Evolutionary conservation across 1,284 basidiomycete genomes (phyloP), one percentile per base, ranked within the genome.

Genomic region (Vanrija sp.): DNA sequence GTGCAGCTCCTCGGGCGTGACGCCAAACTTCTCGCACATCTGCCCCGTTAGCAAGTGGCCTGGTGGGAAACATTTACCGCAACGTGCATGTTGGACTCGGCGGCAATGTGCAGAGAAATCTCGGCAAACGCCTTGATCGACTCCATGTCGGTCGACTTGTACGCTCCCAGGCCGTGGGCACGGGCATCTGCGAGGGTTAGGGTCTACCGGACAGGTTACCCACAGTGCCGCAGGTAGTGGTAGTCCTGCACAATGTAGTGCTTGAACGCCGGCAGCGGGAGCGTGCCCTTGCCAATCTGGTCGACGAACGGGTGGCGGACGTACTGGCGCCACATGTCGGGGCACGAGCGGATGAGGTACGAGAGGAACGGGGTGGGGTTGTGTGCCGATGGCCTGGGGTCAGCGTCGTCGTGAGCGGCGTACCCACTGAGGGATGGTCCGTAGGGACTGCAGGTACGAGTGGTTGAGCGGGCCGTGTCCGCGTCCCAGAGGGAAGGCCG

Each of bases 401-500:
- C 38, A 9, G 6, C 14, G 41, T 48, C 47, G 4, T 4, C 3
- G 36, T 43, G 24, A 42, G 20, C 36, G 4, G 27, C 3, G 2
- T 4, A 74, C 84, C 64, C 63, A 89, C 89, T 76, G 77, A 2
- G 84, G 82, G 18, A 94, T 70, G 3, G 77, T 65, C 0, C 81
- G 77, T 10, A 65, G 74, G 1, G 77, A 69, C n/a, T 85, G 76
- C 0, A 82, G 78, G 67, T 91, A 87, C 49, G 86, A 78, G 69
- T 98, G 93, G 72, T 97, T 91, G 19, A 98, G 79, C 1, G 94
- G 92, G 0, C 92, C 93, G 52, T 86, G 78, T 0, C 94, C 93
- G 8, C 78, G 73, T 2, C 93, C 94, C 2, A 95, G 81, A 0
- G 82, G 73, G 43, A 80, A 77, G 0, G 92, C 86, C 0, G 83